A percentile compares a stretch with the other conserved stretches of the same genome.
Evolutionary conservation across 306 rosid species (phyloP).

Genomic region (Parietaria judaica): DNA sequence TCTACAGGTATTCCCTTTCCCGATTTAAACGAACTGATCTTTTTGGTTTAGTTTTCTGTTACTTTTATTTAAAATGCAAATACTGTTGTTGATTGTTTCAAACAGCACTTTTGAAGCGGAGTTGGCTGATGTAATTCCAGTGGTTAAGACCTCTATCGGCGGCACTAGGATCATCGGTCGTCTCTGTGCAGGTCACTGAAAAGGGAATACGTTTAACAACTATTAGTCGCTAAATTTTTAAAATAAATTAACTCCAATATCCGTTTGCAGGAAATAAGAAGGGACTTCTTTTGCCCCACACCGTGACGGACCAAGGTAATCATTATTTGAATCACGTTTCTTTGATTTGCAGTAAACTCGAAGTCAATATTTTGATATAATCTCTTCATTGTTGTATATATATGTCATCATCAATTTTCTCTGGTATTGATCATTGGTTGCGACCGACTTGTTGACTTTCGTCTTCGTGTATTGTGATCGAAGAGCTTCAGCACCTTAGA

Average conservation of each 20-base stretch:
- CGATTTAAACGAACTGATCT: neutral
- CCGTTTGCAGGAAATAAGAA: conserved; percentile 69
- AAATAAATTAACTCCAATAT: neutral
- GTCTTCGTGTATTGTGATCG: neutral
- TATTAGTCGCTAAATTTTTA: too few relatives aligned
- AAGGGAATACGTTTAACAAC: too few relatives aligned
- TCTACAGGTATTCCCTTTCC: conserved; percentile 47
- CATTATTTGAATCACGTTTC: too few relatives aligned
- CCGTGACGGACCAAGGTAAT: conserved; percentile 84
- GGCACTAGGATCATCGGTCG: conserved; percentile 93
- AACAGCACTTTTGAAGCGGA: conserved; percentile 71
- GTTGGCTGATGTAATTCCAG: conserved; percentile 70
- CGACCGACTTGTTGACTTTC: neutral
- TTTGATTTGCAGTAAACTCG: too few relatives aligned
- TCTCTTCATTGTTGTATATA: too few relatives aligned
- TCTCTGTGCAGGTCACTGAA: conserved; percentile 67
- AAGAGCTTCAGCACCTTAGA: conserved; percentile 91
- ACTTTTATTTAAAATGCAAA: neutral
- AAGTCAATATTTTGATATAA: too few relatives aligned
- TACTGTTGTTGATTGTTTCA: neutral
- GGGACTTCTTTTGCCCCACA: conserved; percentile 92
- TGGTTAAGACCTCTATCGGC: conserved; percentile 72
- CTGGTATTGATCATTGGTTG: neutral
- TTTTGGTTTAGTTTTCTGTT: neutral
- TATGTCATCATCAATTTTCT: neutral